Conservation (phyloP, 306 rosid genomes). For the Sesbania bispinosa region DNA sequence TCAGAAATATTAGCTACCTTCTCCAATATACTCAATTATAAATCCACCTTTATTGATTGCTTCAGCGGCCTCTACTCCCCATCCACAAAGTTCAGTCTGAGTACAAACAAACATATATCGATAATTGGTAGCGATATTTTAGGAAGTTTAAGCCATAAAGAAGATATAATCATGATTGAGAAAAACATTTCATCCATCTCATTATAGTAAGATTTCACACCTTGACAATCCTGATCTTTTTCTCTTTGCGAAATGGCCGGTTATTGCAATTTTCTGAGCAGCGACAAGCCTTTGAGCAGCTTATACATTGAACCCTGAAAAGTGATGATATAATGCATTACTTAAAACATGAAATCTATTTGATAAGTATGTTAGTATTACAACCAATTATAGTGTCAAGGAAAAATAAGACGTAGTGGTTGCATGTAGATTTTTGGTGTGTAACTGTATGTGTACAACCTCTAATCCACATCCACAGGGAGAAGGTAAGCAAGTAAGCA, state of each 20-base stretch:
- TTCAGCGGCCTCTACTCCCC: conserved; percentile 96
- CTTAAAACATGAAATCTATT: conserved; percentile 12
- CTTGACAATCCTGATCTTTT: conserved; percentile 75
- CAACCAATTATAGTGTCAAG: conserved; percentile 2
- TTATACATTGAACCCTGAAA: conserved; percentile 89
- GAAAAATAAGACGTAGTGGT: neutral
- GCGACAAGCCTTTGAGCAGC: conserved; percentile 87
- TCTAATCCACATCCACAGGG: neutral
- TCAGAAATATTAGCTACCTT: conserved; percentile 55
- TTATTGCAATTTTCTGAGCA: conserved; percentile 80
- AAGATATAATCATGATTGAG: neutral
- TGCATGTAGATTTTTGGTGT: neutral
- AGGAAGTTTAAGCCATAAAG: neutral
- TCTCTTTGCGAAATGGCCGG: conserved; percentile 92
- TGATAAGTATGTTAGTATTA: neutral
- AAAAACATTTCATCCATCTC: neutral
- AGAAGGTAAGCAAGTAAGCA: neutral
- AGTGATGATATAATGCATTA: neutral
- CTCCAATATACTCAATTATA: conserved; percentile 85
- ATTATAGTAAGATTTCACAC: conserved; percentile 34
- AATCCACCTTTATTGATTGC: conserved; percentile 61
- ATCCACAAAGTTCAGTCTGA: conserved; percentile 91
- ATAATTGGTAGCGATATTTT: neutral
- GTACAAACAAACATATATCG: neutral
- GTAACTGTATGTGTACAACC: neutral